Conservation (phyloP, 371 early-diverging fungal genomes). For the Mortierella sp. region DNA sequence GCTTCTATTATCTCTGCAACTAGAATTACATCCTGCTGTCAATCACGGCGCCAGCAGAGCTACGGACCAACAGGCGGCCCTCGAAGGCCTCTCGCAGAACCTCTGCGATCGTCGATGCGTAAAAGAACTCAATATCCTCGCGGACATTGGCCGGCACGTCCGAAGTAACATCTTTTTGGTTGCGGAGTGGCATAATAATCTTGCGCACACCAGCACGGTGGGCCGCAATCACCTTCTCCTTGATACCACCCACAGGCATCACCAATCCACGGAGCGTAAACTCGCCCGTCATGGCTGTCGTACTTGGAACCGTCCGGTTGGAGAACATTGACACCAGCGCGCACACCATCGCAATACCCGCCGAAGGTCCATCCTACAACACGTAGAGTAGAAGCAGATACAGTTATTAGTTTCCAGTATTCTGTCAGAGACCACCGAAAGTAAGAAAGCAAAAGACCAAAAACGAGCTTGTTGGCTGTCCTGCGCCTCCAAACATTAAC, state of each 20-base stretch:
- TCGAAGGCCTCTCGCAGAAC: constrained; percentile 75
- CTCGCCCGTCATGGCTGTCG: constrained; percentile 90
- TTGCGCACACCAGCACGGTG: constrained; percentile 83
- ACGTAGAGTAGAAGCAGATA: neutral
- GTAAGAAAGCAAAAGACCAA: no score
- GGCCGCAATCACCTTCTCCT: constrained; percentile 89
- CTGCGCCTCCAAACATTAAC: no score
- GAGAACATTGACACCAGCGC: constrained; percentile 85
- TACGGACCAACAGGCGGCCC: constrained; percentile 34
- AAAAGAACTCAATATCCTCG: constrained; percentile 80
- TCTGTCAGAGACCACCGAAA: neutral
- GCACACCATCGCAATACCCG: constrained; percentile 80
- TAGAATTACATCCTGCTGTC: constrained; percentile 53
- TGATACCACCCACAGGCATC: constrained; percentile 89
- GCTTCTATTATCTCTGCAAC: neutral
- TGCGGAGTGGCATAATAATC: constrained; percentile 72
- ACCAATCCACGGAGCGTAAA: constrained; percentile 88
- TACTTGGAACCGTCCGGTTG: constrained; percentile 67
- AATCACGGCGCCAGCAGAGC: constrained; percentile 23
- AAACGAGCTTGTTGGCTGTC: no score
- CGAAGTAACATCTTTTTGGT: constrained; percentile 70
- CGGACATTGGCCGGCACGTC: constrained; percentile 80
- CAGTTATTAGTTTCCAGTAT: neutral
- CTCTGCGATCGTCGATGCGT: constrained; percentile 77
- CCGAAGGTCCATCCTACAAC: constrained; percentile 81